A percentile compares a stretch with the other conserved stretches of the same genome.
phyloP scores from a whole-genome alignment of 805 yeast genomes.

The Torulaspora quercuum region DNA sequence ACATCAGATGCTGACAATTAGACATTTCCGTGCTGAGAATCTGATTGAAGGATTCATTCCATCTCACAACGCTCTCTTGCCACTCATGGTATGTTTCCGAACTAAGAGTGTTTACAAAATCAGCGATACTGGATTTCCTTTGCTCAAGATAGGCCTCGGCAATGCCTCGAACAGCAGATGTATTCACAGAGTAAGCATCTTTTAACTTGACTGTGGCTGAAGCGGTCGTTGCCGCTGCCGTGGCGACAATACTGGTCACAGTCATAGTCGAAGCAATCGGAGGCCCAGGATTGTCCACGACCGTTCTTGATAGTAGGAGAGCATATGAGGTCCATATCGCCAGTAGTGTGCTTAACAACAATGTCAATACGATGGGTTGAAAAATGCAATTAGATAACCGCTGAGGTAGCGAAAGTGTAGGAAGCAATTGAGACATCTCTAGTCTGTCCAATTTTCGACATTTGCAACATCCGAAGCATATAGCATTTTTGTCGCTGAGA shows the following conservation, averaged over 20 bases:
- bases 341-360: slow-evolving; percentile 11
- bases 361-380: slow-evolving; percentile 15
- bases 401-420: slow-evolving; percentile 16
- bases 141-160: slow-evolving; percentile 5
- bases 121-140: background rate
- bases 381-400: slow-evolving; percentile 16
- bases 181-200: slow-evolving; percentile 2
- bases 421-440: slow-evolving; percentile 7
- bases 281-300: background rate
- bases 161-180: background rate
- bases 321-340: slow-evolving; percentile 16
- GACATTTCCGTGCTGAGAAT: slow-evolving; percentile 7
- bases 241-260: slow-evolving; percentile 5
- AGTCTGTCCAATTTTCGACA: no score
- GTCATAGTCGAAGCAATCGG: slow-evolving; percentile 6
- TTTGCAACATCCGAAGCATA: no score
- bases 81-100: slow-evolving; percentile 7
- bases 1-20: slow-evolving; percentile 6
- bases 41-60: slow-evolving; percentile 12
- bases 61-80: slow-evolving; percentile 4
- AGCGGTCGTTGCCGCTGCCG: slow-evolving; percentile 2
- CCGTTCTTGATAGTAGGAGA: slow-evolving; percentile 1
- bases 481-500: no score
- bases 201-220: slow-evolving; percentile 5
- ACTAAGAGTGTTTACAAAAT: slow-evolving; percentile 2